Conservation (phyloP, 2,329 filamentous ascomycete species). For the Fusarium verrucosum region DNA sequence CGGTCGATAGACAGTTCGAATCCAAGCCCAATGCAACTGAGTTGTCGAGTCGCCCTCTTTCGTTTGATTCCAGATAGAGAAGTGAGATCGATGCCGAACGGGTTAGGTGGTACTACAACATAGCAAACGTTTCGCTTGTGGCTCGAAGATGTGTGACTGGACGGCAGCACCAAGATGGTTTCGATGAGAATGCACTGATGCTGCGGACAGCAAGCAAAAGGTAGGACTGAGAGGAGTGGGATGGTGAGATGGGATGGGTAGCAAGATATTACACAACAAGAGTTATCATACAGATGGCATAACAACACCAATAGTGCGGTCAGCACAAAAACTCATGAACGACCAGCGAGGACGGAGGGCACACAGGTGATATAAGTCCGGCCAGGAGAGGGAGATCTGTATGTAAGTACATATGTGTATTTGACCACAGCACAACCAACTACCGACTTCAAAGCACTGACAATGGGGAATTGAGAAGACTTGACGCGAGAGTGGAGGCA, state of each 20-base stretch:
- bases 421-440: conserved; percentile 23
- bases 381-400: conserved; percentile 28
- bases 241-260: background rate
- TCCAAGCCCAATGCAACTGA: background rate
- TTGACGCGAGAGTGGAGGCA: conserved; percentile 37
- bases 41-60: background rate
- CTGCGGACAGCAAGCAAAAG: conserved; percentile 7
- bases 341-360: conserved; percentile 28
- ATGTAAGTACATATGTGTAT: conserved; percentile 17
- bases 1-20: background rate
- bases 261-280: conserved; percentile 23
- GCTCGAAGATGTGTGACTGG: conserved; percentile 9
- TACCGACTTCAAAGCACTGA: conserved; percentile 26
- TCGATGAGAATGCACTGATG: conserved; percentile 4
- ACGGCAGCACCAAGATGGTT: conserved; percentile 19
- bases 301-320: conserved; percentile 15
- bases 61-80: conserved; percentile 1
- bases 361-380: conserved; percentile 46
- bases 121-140: conserved; percentile 1
- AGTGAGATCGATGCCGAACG: background rate
- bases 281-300: conserved; percentile 18
- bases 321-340: conserved; percentile 28
- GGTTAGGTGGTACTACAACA: conserved; percentile 5
- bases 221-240: conserved; percentile 15
- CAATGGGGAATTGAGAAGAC: conserved; percentile 27